Evolutionary conservation across 179 eudicot species (phyloP), one percentile per base, ranked within the genome.

Genomic region (Heliamphora pulchella): DNA sequence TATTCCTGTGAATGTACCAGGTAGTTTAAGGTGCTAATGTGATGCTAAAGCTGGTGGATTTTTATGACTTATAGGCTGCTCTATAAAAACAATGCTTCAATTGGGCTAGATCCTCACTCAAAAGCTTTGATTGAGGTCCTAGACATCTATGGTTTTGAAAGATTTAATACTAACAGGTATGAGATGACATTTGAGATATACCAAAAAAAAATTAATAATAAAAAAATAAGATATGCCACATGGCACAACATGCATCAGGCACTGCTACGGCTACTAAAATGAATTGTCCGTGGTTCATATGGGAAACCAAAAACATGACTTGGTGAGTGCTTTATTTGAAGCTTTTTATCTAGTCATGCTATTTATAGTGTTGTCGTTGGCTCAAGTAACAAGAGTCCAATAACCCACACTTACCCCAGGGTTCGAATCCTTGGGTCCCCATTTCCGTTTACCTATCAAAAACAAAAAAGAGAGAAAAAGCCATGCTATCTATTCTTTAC

Each of bases 71-170:
- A 70, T 87, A 93, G 97, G 97, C 83, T 93, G 85, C 95, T 91
- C 73, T 88, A 88, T 31, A 31, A 31, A 31, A 31, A 31, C 31
- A 91, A 93, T 80, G 80, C 75, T 58, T 93, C 97, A 71, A 93
- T 93, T 71, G 95, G 95, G 66, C 93, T 90, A 83, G 97, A 91
- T 88, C 91, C 92, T 51, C 82, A 87, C 79, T 93, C 97, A 65
- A 90, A 78, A 74, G 89, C 87, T 78, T 79, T 93, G 85, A 93
- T 93, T 17, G 97, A 95, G 63, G 97, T 93, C 80, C 95, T 93
- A 80, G 97, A 93, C 81, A 93, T 93, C 62, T 93, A 93, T 86
- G 97, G 95, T 77, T 91, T 93, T 83, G 97, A 93, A 84, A 93
- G 97, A 87, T 93, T 93, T 82, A 91, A 91, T 83, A 74, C 82